Evolutionary conservation across 768 basidiomycete genomes (phyloP).

Genomic region (Multifurca ochricompacta): DNA sequence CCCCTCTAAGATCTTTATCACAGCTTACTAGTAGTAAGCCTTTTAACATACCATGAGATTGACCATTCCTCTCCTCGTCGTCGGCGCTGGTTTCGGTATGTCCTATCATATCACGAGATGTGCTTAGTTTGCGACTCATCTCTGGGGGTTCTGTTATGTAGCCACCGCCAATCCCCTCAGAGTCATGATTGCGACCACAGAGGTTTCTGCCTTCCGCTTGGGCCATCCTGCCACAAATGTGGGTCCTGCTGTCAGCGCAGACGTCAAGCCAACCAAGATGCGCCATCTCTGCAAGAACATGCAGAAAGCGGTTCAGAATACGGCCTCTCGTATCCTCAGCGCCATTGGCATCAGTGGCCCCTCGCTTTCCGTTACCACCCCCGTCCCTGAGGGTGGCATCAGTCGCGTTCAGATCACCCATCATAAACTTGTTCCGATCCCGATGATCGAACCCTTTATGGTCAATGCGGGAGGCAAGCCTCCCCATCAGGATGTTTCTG

Average conservation of each 20-base stretch:
- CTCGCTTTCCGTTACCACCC: not conserved
- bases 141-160: not conserved
- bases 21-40: no score
- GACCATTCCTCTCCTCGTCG: not conserved
- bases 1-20: no score
- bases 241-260: not conserved
- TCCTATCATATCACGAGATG: not conserved
- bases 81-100: slow-evolving; percentile 16
- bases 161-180: slow-evolving; percentile 11
- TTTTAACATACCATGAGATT: not conserved
- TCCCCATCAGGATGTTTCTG: not conserved
- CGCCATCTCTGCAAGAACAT: slow-evolving; percentile 19
- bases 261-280: slow-evolving; percentile 9
- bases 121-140: not conserved
- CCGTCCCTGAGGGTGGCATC: not conserved
- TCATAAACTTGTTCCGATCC: not conserved
- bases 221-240: slow-evolving; percentile 12
- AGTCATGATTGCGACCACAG: slow-evolving; percentile 8
- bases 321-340: slow-evolving; percentile 7
- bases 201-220: slow-evolving; percentile 12
- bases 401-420: slow-evolving; percentile 2
- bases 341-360: slow-evolving; percentile 9
- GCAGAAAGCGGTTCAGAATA: slow-evolving; percentile 12
- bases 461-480: not conserved
- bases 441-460: not conserved